A percentile compares a stretch with the other conserved stretches of the same genome.
phyloP scores from a whole-genome alignment of 768 basidiomycete genomes.

The Boletus rubropictus region DNA sequence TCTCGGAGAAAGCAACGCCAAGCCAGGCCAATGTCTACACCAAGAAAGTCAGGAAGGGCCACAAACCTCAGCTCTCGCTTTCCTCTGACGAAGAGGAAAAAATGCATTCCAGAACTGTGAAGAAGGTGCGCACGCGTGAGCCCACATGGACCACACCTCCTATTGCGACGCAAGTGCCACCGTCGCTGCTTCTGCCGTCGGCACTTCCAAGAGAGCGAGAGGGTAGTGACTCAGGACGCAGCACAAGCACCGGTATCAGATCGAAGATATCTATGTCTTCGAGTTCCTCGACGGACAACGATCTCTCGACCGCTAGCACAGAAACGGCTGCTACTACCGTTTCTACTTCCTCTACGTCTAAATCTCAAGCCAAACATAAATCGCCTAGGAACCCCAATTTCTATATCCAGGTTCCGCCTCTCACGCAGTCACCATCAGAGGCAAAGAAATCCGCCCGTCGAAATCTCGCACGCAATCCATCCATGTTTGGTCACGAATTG shows the following conservation, averaged over 20 bases:
- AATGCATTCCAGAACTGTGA: slow-evolving; percentile 49
- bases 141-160: slow-evolving; percentile 29
- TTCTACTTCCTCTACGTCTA: slow-evolving; percentile 16
- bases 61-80: slow-evolving; percentile 39
- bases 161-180: slow-evolving; percentile 16
- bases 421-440: slow-evolving; percentile 12
- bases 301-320: slow-evolving; percentile 29
- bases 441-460: slow-evolving; percentile 31
- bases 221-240: slow-evolving; percentile 15
- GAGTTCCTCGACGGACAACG: slow-evolving; percentile 29
- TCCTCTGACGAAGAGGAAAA: slow-evolving; percentile 80
- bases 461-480: slow-evolving; percentile 55
- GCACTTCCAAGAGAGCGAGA: slow-evolving; percentile 10
- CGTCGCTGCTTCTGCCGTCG: slow-evolving; percentile 22
- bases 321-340: slow-evolving; percentile 29
- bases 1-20: slow-evolving; percentile 19
- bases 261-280: slow-evolving; percentile 26
- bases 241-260: slow-evolving; percentile 14
- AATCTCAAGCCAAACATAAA: slow-evolving; percentile 15
- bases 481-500: slow-evolving; percentile 62
- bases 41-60: slow-evolving; percentile 31
- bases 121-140: slow-evolving; percentile 49
- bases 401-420: slow-evolving; percentile 20
- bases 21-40: slow-evolving; percentile 6
- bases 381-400: slow-evolving; percentile 17